phyloP scores from a whole-genome alignment of 345 rosid genomes.

The Pistacia atlantica region DNA sequence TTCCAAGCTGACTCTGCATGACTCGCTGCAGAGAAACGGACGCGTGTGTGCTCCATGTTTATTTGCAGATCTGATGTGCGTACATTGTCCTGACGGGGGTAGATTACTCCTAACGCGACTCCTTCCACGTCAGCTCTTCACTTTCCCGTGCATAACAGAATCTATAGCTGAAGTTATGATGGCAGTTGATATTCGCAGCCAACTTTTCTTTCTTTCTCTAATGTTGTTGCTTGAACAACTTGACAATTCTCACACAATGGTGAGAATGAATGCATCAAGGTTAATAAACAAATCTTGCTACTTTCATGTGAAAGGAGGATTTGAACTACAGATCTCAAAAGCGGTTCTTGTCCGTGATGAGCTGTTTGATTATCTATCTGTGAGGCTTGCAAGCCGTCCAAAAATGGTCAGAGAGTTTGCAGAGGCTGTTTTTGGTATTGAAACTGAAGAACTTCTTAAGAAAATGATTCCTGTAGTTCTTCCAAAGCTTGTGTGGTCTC shows the following conservation, averaged over 20 bases:
- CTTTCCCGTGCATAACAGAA: no score
- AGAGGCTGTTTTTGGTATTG: constrained; percentile 84
- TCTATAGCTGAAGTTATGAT: constrained; percentile 75
- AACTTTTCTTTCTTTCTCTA: constrained; percentile 65
- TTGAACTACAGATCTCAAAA: constrained; percentile 59
- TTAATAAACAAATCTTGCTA: constrained; percentile 69
- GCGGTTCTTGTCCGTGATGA: constrained; percentile 56
- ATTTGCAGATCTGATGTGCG: no score
- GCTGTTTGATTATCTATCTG: constrained; percentile 66
- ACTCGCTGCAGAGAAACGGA: no score
- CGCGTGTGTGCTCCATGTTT: no score
- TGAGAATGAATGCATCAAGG: constrained; percentile 73
- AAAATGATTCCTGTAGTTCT: constrained; percentile 85
- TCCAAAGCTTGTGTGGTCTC: constrained; percentile 89
- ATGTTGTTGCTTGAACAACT: constrained; percentile 86
- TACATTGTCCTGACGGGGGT: no score
- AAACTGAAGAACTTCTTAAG: constrained; percentile 63
- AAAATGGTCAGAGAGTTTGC: constrained; percentile 81
- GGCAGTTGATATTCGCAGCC: constrained; percentile 62
- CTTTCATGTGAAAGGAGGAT: constrained; percentile 81
- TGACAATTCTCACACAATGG: constrained; percentile 64
- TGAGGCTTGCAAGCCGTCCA: constrained; percentile 64
- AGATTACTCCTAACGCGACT: no score
- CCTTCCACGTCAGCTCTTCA: no score
- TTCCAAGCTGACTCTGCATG: no score